phyloP scores from a whole-genome alignment of 768 basidiomycete species.

The Macrocybe gigantea region DNA sequence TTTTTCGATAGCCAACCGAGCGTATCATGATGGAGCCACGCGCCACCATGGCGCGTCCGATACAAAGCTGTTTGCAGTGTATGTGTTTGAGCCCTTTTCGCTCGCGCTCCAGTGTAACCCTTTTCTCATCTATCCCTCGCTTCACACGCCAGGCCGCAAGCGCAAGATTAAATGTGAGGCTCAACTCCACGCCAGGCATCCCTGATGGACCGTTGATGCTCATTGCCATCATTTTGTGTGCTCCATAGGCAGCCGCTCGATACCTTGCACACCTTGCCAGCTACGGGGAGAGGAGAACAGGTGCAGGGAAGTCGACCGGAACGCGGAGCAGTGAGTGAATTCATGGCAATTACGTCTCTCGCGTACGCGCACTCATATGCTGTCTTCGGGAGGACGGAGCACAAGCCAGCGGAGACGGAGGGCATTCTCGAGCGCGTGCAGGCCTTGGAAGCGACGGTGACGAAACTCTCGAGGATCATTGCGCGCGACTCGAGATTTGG shows the following conservation, averaged over 20 bases:
- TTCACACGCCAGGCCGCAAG: constrained; percentile 14
- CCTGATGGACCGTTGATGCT: background rate
- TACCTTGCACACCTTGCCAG: constrained; percentile 20
- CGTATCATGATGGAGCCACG: too few relatives aligned
- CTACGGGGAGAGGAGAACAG: constrained; percentile 18
- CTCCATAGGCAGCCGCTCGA: constrained; percentile 17
- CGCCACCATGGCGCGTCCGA: constrained; percentile 10
- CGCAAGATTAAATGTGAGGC: constrained; percentile 21
- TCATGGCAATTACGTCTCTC: background rate
- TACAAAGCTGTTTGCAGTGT: constrained; percentile 24
- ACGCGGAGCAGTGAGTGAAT: constrained; percentile 6
- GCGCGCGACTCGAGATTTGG: background rate
- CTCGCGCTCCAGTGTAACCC: background rate
- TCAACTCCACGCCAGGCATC: background rate
- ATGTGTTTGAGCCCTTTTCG: background rate
- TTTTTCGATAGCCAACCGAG: too few relatives aligned
- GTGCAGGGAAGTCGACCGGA: constrained; percentile 20
- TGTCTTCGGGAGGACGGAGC: constrained; percentile 1
- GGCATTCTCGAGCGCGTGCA: constrained; percentile 19
- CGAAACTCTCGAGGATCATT: constrained; percentile 11
- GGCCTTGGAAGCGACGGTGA: constrained; percentile 15
- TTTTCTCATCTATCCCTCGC: background rate
- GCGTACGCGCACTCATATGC: too few relatives aligned
- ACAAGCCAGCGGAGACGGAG: constrained; percentile 12
- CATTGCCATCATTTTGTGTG: background rate